Percentiles rank a stretch among this genome's conserved stretches.
phyloP scores from a whole-genome alignment of 148 eudicot genomes.

The Dysphania ambrosioides region DNA sequence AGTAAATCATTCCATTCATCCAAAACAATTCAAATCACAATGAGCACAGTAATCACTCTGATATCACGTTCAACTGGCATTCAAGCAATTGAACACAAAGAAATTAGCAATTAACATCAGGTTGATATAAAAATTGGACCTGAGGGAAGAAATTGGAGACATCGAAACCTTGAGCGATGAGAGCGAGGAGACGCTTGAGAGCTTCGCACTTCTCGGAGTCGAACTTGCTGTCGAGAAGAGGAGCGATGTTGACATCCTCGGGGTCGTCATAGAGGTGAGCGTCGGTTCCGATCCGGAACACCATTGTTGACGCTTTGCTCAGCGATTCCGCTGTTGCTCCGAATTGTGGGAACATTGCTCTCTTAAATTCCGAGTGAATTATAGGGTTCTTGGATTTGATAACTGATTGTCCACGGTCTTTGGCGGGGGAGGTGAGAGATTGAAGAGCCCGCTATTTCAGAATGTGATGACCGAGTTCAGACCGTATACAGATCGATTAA shows the following conservation, averaged over 20 bases:
- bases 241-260: slow-evolving; percentile 77
- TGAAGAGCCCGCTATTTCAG: neutral
- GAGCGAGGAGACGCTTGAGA: slow-evolving; percentile 91
- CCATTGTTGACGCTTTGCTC: slow-evolving; percentile 85
- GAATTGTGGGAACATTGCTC: slow-evolving; percentile 68
- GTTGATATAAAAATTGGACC: slow-evolving; percentile 27
- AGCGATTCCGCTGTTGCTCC: slow-evolving; percentile 75
- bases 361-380: neutral
- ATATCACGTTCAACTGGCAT: slow-evolving; percentile 3
- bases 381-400: neutral
- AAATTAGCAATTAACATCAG: neutral
- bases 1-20: neutral
- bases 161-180: slow-evolving; percentile 93
- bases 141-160: slow-evolving; percentile 96
- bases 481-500: too few relatives aligned
- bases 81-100: slow-evolving; percentile 5
- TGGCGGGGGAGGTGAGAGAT: slow-evolving; percentile 18
- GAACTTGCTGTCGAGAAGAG: slow-evolving; percentile 85
- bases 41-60: neutral
- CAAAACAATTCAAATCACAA: neutral
- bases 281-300: slow-evolving; percentile 95
- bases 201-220: slow-evolving; percentile 93
- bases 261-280: slow-evolving; percentile 99
- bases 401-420: neutral
- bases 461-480: neutral